Percentiles rank a stretch among this genome's conserved stretches.
Conservation (phyloP, 1,139 yeast species). For the Zygoascus sp. region DNA sequence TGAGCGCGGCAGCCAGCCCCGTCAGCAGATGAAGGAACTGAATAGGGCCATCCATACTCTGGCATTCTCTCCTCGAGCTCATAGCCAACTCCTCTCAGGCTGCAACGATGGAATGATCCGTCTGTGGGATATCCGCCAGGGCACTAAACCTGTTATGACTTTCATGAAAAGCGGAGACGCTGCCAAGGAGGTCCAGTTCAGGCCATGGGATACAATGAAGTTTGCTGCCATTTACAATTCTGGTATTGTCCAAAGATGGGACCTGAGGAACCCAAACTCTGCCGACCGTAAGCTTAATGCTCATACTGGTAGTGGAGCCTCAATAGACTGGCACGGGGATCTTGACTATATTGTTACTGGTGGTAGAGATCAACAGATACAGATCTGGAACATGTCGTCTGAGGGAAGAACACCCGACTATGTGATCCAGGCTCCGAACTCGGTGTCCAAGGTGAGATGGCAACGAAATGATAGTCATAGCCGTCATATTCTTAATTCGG, state of each 20-base stretch:
- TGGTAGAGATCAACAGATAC: slow-evolving; percentile 82
- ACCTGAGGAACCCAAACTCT: slow-evolving; percentile 49
- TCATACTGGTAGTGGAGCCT: slow-evolving; percentile 86
- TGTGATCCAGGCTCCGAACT: slow-evolving; percentile 70
- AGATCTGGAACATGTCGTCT: slow-evolving; percentile 64
- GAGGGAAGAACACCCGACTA: slow-evolving; percentile 58
- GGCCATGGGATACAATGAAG: slow-evolving; percentile 41
- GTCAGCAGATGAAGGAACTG: slow-evolving; percentile 54
- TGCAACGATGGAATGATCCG: slow-evolving; percentile 88
- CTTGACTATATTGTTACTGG: slow-evolving; percentile 82
- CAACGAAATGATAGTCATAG: slow-evolving; percentile 32
- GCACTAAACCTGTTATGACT: slow-evolving; percentile 43
- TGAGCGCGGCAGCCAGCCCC: slow-evolving; percentile 36
- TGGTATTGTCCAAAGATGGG: slow-evolving; percentile 84
- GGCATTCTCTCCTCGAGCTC: slow-evolving; percentile 58
- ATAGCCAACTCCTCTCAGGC: slow-evolving; percentile 67
- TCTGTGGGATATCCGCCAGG: slow-evolving; percentile 76
- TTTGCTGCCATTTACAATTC: slow-evolving; percentile 81
- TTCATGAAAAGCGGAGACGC: slow-evolving; percentile 46
- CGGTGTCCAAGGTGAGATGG: slow-evolving; percentile 73
- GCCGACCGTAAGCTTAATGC: slow-evolving; percentile 74
- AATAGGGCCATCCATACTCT: slow-evolving; percentile 77
- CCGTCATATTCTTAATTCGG: slow-evolving; percentile 36
- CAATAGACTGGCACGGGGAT: slow-evolving; percentile 85
- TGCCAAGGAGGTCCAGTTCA: slow-evolving; percentile 39